Evolutionary conservation across 805 yeast genomes (phyloP).

Genomic region (Scheffersomyces amazonensis): DNA sequence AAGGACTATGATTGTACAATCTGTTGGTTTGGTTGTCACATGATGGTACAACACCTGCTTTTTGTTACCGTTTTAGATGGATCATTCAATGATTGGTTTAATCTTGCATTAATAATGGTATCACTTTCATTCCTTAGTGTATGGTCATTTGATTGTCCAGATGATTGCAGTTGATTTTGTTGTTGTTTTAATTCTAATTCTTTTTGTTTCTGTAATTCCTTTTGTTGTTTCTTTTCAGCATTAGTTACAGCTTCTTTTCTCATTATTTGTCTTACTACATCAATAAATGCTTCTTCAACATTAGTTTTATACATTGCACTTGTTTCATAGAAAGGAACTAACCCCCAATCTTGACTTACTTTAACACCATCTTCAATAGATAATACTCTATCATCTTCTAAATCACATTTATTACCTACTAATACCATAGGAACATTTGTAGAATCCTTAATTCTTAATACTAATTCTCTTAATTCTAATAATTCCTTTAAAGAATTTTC

Average conservation of each 20-base stretch:
- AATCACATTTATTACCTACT: conserved; percentile 89
- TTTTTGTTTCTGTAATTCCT: conserved; percentile 36
- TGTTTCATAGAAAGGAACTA: conserved; percentile 88
- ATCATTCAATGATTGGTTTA: conserved; percentile 17
- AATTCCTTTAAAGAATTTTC: conserved; percentile 72
- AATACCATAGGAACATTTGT: conserved; percentile 82
- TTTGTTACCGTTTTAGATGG: conserved; percentile 8
- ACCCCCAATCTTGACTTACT: conserved; percentile 83
- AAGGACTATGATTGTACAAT: neutral
- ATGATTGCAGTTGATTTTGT: conserved; percentile 4
- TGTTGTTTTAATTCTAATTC: conserved; percentile 11
- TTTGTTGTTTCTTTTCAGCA: conserved; percentile 44
- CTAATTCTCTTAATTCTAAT: conserved; percentile 77
- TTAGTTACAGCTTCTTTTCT: conserved; percentile 57
- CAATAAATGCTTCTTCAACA: conserved; percentile 87
- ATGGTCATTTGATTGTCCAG: conserved; percentile 4
- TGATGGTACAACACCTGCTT: conserved; percentile 29
- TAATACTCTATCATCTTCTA: conserved; percentile 69
- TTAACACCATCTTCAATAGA: conserved; percentile 79
- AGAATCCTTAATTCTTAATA: conserved; percentile 75
- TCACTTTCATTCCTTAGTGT: conserved; percentile 4
- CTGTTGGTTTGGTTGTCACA: conserved; percentile 12
- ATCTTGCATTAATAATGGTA: conserved; percentile 9
- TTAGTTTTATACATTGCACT: conserved; percentile 89
- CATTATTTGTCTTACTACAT: conserved; percentile 86